A percentile compares a stretch with the other conserved stretches of the same genome.
phyloP scores from a whole-genome alignment of 2,329 filamentous ascomycete genomes.

The Pseudogymnoascus sp. region DNA sequence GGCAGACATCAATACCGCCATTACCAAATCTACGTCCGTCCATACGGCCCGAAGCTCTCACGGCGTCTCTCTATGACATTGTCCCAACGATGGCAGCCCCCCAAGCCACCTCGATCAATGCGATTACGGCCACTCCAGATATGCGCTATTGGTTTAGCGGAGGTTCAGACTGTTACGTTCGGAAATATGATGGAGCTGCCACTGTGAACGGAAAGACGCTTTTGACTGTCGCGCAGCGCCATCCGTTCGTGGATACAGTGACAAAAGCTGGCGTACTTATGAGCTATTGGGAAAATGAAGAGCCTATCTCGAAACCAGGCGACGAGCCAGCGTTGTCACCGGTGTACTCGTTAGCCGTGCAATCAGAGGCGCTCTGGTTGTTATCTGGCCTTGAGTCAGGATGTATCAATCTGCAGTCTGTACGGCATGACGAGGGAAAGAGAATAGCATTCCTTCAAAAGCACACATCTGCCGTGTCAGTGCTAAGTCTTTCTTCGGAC shows the following conservation, averaged over 20 bases:
- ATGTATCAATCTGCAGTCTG: conserved; percentile 85
- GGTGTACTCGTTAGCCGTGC: conserved; percentile 88
- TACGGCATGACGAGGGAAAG: conserved; percentile 90
- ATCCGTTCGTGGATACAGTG: conserved; percentile 96
- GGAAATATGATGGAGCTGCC: conserved; percentile 92
- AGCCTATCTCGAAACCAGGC: conserved; percentile 42
- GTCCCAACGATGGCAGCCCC: conserved; percentile 95
- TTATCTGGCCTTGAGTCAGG: conserved; percentile 86
- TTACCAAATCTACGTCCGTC: conserved; percentile 47
- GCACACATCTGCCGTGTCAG: conserved; percentile 88
- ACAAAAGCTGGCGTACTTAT: conserved; percentile 89
- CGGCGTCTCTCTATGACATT: conserved; percentile 81
- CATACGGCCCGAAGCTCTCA: conserved; percentile 71
- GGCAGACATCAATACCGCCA: conserved; percentile 29
- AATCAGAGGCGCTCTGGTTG: conserved; percentile 85
- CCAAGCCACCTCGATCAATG: conserved; percentile 91
- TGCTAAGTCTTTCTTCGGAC: conserved; percentile 72
- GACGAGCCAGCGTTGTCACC: conserved; percentile 68
- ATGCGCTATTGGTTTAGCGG: conserved; percentile 93
- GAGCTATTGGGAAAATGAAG: conserved; percentile 98
- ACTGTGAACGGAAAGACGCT: conserved; percentile 93
- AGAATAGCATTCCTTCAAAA: conserved; percentile 72
- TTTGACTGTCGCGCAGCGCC: conserved; percentile 87
- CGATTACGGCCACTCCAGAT: conserved; percentile 84
- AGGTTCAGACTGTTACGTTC: conserved; percentile 88